These are phyloP conservation scores for Botryotinia calthae DNA, from an alignment of 2,329 filamentous ascomycete species.

Conservation along the genomic window DNA sequence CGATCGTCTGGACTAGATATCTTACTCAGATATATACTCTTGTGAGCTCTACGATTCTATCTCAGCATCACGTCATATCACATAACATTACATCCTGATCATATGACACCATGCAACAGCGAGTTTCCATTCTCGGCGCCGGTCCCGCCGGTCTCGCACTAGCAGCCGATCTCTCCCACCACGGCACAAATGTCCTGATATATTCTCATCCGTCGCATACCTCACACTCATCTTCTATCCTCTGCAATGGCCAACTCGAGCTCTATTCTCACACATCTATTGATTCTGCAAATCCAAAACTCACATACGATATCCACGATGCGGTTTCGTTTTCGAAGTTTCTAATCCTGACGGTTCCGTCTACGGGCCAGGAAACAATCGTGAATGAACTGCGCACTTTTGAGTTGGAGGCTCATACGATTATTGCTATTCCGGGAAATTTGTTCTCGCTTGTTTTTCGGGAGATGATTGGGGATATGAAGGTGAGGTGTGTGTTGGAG, in stretches of 20 bases:
- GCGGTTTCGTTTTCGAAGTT: slow-evolving; percentile 21
- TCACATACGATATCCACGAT: slow-evolving; percentile 20
- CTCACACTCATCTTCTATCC: slow-evolving; percentile 13
- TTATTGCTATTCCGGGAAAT: slow-evolving; percentile 8
- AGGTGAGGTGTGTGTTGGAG: slow-evolving; percentile 1
- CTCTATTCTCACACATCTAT: slow-evolving; percentile 7
- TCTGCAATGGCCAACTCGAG: slow-evolving; percentile 13
- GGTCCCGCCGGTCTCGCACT: slow-evolving; percentile 24
- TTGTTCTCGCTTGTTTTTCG: neutral
- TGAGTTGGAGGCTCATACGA: slow-evolving; percentile 2
- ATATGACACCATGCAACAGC: slow-evolving; percentile 10
- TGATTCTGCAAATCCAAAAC: neutral
- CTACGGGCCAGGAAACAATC: slow-evolving; percentile 22
- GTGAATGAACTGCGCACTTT: slow-evolving; percentile 17
- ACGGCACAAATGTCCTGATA: slow-evolving; percentile 18
- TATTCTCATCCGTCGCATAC: slow-evolving; percentile 23
- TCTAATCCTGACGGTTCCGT: slow-evolving; percentile 23
- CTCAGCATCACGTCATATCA: neutral
- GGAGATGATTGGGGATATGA: neutral
- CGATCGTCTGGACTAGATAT: neutral
- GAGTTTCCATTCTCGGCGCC: slow-evolving; percentile 24
- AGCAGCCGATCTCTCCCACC: slow-evolving; percentile 21
- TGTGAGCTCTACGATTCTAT: neutral
- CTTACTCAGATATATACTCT: neutral
- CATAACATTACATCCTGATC: neutral